Evolutionary conservation across 2,329 filamentous ascomycete species (phyloP).

Genomic region (Fusarium gaditjirri): DNA sequence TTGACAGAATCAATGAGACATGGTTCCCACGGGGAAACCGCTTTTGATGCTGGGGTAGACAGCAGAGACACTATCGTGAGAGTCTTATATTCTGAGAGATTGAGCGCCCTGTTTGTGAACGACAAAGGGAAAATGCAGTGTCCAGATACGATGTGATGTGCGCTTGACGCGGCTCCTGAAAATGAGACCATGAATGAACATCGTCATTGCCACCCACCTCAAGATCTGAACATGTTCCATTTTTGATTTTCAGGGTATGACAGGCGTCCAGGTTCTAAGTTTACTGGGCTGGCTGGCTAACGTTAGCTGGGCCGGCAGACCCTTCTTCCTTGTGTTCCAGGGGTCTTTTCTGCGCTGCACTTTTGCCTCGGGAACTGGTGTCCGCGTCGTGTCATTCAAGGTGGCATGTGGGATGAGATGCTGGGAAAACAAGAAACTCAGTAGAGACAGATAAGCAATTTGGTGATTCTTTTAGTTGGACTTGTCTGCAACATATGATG

Average conservation of each 20-base stretch:
- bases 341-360: slow-evolving; percentile 15
- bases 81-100: not conserved
- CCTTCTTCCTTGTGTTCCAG: slow-evolving; percentile 33
- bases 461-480: slow-evolving; percentile 4
- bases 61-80: slow-evolving; percentile 22
- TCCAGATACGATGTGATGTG: not conserved
- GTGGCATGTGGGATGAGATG: slow-evolving; percentile 26
- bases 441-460: not conserved
- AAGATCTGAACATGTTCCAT: slow-evolving; percentile 7
- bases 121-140: not conserved
- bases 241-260: slow-evolving; percentile 30
- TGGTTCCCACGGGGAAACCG: slow-evolving; percentile 25
- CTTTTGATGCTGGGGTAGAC: slow-evolving; percentile 15
- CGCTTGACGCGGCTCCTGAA: slow-evolving; percentile 6
- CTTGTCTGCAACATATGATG: not conserved
- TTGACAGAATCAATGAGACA: slow-evolving; percentile 34
- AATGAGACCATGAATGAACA: slow-evolving; percentile 27
- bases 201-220: slow-evolving; percentile 29
- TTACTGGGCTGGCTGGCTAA: not conserved
- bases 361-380: slow-evolving; percentile 30
- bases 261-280: not conserved
- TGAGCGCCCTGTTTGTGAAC: not conserved
- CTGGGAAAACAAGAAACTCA: not conserved
- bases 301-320: slow-evolving; percentile 6
- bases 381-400: slow-evolving; percentile 20